Conservation (phyloP, 352 stramenopile genomes). For the Phytophthora crassamura region DNA sequence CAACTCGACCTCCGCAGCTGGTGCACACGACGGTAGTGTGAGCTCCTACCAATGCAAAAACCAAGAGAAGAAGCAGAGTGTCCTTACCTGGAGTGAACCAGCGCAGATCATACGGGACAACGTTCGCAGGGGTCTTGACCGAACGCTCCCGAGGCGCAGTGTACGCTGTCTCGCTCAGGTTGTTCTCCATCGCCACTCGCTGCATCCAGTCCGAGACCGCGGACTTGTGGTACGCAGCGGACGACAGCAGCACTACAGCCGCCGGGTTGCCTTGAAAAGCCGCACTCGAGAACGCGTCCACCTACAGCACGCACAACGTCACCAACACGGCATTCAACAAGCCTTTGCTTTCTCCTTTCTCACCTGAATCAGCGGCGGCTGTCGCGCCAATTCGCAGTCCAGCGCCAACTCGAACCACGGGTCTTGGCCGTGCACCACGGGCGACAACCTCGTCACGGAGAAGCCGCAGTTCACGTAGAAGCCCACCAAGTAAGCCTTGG, state of each 20-base stretch:
- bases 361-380: slow-evolving; percentile 53
- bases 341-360: background rate
- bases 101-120: slow-evolving; percentile 54
- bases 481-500: slow-evolving; percentile 81
- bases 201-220: slow-evolving; percentile 59
- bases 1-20: slow-evolving; percentile 80
- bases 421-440: slow-evolving; percentile 84
- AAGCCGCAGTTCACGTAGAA: slow-evolving; percentile 92
- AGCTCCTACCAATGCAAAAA: slow-evolving; percentile 8
- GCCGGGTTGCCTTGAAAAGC: slow-evolving; percentile 91
- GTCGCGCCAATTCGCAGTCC: slow-evolving; percentile 48
- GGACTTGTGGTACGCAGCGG: slow-evolving; percentile 37
- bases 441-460: slow-evolving; percentile 60
- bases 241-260: slow-evolving; percentile 80
- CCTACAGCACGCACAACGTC: slow-evolving; percentile 25
- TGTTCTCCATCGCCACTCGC: slow-evolving; percentile 91
- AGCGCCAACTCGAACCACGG: slow-evolving; percentile 84
- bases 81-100: slow-evolving; percentile 70
- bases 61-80: background rate
- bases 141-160: slow-evolving; percentile 41
- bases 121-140: background rate
- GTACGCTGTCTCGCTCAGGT: slow-evolving; percentile 94
- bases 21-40: background rate
- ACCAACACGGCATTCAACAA: background rate
- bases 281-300: slow-evolving; percentile 75